Evolutionary conservation across 2,329 filamentous ascomycete genomes (phyloP), one percentile per base, ranked within the genome.

Genomic region (Lasiodiplodia theobromae): DNA sequence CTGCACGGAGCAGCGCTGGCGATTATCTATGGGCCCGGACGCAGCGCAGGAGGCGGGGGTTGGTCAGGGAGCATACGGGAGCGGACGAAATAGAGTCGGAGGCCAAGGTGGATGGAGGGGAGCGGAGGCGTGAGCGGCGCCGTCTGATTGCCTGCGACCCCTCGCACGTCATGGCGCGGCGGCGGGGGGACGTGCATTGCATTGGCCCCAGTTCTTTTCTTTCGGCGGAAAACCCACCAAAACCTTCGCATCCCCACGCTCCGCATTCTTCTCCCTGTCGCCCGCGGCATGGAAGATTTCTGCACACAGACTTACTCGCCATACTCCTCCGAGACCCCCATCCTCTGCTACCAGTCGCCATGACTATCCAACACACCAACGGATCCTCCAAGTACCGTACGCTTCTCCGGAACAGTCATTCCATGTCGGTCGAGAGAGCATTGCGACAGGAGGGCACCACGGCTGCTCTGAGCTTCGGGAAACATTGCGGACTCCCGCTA

Each of bases 271-370:
- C 18, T 47, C 51, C 57, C 47, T 31, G 37, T 63, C 28, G 16
- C 37, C 34, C 66, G 56, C 56, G 67, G 67, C 67, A 68, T 68
- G 67, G 67, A 68, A 49, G 49, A 34, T 34, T 58, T 51, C 21
- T 40, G 38, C 21, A 57, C 51, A 28, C 58, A 68, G 44, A 38
- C 57, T 28, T 68, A 68, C 58, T 68, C 67, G n/a, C 67, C 67
- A 14, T 68, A 68, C 52, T 68, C 67, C 58, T 56, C 58, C 40
- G 58, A 68, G 23, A 56, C 67, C 18, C 67, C 67, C 38, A 68
- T 68, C 21, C 67, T 68, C 40, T 68, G 67, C 67, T 68, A 68
- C 67, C 67, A 68, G 51, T 65, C 67, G 51, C 60, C 67, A 68
- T 68, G 67, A 68, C 58, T 68, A 23, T 51, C 40, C 25, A 38